Evolutionary conservation across 371 early-diverging fungal genomes (phyloP), one percentile per base, ranked within the genome.

Genomic region (Rhizopus stolonifer): DNA sequence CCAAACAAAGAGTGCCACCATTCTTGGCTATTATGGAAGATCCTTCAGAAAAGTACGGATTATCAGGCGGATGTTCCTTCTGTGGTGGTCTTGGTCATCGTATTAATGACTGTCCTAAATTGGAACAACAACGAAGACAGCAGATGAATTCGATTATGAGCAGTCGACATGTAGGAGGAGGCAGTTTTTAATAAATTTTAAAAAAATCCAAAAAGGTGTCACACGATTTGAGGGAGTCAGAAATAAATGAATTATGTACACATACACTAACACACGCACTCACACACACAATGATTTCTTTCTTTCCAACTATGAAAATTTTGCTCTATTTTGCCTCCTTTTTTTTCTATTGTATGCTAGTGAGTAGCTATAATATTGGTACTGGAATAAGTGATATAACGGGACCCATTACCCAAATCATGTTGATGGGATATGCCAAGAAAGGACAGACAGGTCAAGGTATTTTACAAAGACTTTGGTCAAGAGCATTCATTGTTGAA

Each of bases 11-110:
- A 0, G 88, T 98, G 7, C 99, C 98, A 10, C 91, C 91, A 0
- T 89, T 94, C 31, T 65, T 97, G 57, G 79, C 84, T 45, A 85
- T 88, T 0, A 69, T 96, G 54, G 88, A 89, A 48, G 97, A 97
- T 70, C 95, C 96, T 3, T 85, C 80, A 0, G 94, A 92, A 55
- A 83, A 86, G 64, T 87, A 85, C 60, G 84, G 85, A 6, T 65
- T 73, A 10, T 86, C 88, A 40, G 85, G 84, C 65, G 96, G 95
- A 31, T 96, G 97, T 69, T 84, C 89, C 0, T 94, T 86, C 74
- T 96, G 97, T 77, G 94, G 96, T 69, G 97, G 97, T 49, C 71
- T 96, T 26, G 97, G 97, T 33, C 97, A 96, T 74, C 84, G 94
- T 60, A 91, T 95, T 49, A 78, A 89, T 18, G 88, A 92, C 49